Conservation (phyloP, 768 basidiomycete species). For the Dioszegia aurantiaca region DNA sequence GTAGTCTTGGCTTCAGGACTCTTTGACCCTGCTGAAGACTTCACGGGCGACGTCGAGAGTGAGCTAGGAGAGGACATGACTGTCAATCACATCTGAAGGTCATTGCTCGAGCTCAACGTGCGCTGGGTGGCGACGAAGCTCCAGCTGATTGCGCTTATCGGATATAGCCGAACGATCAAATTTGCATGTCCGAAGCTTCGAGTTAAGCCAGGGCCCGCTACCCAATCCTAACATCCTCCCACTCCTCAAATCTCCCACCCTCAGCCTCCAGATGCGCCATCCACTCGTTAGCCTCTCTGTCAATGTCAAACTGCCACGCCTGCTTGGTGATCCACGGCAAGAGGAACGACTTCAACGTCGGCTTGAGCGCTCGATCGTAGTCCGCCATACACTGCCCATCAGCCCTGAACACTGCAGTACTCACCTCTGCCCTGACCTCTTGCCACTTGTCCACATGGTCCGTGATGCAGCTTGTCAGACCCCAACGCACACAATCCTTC, state of each 20-base stretch:
- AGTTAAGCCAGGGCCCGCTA: too few species aligned
- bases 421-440: constrained; percentile 39
- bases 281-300: constrained; percentile 1
- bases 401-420: constrained; percentile 9
- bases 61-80: too few species aligned
- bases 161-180: too few species aligned
- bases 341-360: constrained; percentile 25
- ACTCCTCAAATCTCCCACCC: constrained; percentile 7
- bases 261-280: not conserved
- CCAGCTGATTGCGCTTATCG: not conserved
- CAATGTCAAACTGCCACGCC: constrained; percentile 38
- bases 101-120: too few species aligned
- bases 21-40: too few species aligned
- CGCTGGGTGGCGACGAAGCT: not conserved
- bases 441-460: constrained; percentile 49
- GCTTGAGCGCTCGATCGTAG: constrained; percentile 22
- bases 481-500: constrained; percentile 53
- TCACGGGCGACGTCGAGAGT: too few species aligned
- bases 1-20: not conserved
- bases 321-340: constrained; percentile 31
- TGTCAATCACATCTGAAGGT: too few species aligned
- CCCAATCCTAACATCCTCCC: not conserved
- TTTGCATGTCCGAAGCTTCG: too few species aligned
- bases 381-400: constrained; percentile 27
- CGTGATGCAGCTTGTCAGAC: constrained; percentile 45